Base-by-base conservation (phyloP, 1,139 yeast species). In the Suhomyces yuchorum region DNA sequence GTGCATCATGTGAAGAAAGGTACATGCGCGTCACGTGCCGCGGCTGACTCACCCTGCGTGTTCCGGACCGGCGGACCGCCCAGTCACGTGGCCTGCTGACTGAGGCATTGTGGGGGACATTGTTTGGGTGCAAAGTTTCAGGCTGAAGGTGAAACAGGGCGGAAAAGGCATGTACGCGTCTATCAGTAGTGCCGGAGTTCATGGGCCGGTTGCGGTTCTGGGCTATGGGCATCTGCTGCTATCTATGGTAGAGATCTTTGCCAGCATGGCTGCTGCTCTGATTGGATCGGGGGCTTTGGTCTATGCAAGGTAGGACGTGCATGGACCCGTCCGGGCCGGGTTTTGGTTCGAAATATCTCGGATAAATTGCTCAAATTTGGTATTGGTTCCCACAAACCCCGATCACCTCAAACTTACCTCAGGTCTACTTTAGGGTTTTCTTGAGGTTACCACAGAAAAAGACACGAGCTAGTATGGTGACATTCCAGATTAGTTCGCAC, bases 81-180 rank as follows among this genome's bases (percentile, higher is more conserved):
- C 28, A 17, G 39, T 15, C 8, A 7, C 23, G 23, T 24, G 22
- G 17, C 17, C 17, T 37, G 40, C 32, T 12, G 6, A n/a, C n/a
- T 7, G 15, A 17, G 36, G 36, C 4, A 15, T 22, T 22, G 39
- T 37, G 24, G 39, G 39, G 17, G 39, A 15, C 26, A 37, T 37
- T 37, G 41, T 38, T 38, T 38, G 34, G 41, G 34, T 38, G 41
- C 41, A 38, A 38, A 26, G 34, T 38, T 26, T 17, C 28, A 23
- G 18, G 23, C 23, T 3, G 23, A 34, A n/a, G 23, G n/a, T 37
- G 39, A 37, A 37, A 37, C 39, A 15, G 20, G 38, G 38, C 14
- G 38, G 38, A 35, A 35, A 20, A 2, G 26, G 18, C 9, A 7
- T 33, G 5, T 9, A 33, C 36, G 36, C 36, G 36, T 33, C 14